Percentiles rank a stretch among this genome's conserved stretches.
phyloP scores from a whole-genome alignment of 108 stramenopile species.

The Craspedostauros australis region DNA sequence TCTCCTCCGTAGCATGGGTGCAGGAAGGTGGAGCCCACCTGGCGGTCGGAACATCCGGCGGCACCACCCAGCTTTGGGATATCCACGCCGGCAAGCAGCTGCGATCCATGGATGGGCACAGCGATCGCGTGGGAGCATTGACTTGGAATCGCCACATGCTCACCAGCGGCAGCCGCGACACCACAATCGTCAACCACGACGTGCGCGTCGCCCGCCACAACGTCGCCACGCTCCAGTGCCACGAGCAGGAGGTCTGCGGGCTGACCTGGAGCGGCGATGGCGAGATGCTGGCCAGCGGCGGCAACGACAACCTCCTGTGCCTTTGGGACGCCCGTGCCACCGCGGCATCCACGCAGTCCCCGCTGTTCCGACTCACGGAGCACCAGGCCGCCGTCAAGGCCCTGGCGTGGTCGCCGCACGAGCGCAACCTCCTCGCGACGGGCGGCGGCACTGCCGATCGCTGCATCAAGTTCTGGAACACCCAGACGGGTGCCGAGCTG shows the following conservation, averaged over 20 bases:
- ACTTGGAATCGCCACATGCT: slow-evolving; percentile 96
- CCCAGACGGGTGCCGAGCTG: slow-evolving; percentile 86
- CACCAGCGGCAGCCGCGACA: slow-evolving; percentile 86
- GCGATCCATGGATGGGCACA: slow-evolving; percentile 94
- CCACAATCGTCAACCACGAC: slow-evolving; percentile 94
- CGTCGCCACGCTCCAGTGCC: slow-evolving; percentile 66
- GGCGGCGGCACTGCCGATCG: slow-evolving; percentile 98
- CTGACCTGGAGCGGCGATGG: slow-evolving; percentile 96
- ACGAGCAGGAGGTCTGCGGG: slow-evolving; percentile 96
- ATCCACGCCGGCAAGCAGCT: slow-evolving; percentile 78
- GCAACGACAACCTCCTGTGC: slow-evolving; percentile 97
- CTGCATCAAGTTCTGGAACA: slow-evolving; percentile 99
- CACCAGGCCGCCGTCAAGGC: slow-evolving; percentile 98
- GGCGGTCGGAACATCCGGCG: slow-evolving; percentile 87
- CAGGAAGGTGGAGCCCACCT: slow-evolving; percentile 82
- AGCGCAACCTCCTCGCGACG: slow-evolving; percentile 91
- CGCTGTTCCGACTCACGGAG: slow-evolving; percentile 79
- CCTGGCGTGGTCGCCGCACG: slow-evolving; percentile 97
- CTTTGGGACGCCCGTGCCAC: slow-evolving; percentile 88
- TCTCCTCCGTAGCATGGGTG: slow-evolving; percentile 95
- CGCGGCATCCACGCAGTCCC: slow-evolving; percentile 30
- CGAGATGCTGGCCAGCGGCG: slow-evolving; percentile 87
- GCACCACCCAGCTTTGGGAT: slow-evolving; percentile 89
- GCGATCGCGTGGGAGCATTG: slow-evolving; percentile 91
- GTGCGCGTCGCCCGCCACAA: slow-evolving; percentile 90